Evolutionary conservation across 495 filamentous ascomycete species (phyloP), one percentile per base, ranked within the genome.

Genomic region (Xylaria castorea): DNA sequence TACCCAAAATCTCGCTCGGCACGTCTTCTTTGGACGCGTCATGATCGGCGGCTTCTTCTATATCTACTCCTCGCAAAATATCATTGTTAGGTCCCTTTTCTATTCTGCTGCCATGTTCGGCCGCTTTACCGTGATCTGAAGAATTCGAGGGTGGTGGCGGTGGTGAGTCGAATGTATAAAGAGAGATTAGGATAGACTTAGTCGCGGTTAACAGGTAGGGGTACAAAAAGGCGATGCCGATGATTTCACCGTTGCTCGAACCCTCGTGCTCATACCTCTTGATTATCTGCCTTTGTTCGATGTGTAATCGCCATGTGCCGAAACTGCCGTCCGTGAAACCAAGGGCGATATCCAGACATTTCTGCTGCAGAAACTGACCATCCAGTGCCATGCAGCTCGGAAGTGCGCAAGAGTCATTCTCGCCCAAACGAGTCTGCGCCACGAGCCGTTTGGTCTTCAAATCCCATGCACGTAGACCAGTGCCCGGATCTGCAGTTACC

Each of bases 191-290:
- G 40, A 94, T 92, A 34, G 88, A 86, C 57, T 87, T 84, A 3
- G 93, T 94, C 71, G 95, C 92, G 34, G 92, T 93, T 40, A 97
- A 81, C 18, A 97, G 74, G 77, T 95, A 97, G 20, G 95, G 92
- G 61, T 88, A 88, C 3, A 89, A 88, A 64, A 89, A 90, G 22
- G 94, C 92, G 76, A 98, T 87, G 22, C 90, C 90, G 5, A 90
- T 90, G n/a, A 98, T 87, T 65, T 87, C 85, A 30, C 90, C 91
- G 75, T 90, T 90, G 71, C 81, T 85, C 65, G 85, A 85, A 66
- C 81, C 83, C 66, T 84, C 74, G 75, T 92, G 88, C 62, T 82
- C 83, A 75, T 90, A 93, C 11, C 83, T 81, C 27, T 77, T 75
- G 0, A 74, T 51, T 46, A 95, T 83, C 5, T 55, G 72, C 30